Evolutionary conservation across 257 asterid genomes (phyloP).

Genomic region (Solanum tarijense): DNA sequence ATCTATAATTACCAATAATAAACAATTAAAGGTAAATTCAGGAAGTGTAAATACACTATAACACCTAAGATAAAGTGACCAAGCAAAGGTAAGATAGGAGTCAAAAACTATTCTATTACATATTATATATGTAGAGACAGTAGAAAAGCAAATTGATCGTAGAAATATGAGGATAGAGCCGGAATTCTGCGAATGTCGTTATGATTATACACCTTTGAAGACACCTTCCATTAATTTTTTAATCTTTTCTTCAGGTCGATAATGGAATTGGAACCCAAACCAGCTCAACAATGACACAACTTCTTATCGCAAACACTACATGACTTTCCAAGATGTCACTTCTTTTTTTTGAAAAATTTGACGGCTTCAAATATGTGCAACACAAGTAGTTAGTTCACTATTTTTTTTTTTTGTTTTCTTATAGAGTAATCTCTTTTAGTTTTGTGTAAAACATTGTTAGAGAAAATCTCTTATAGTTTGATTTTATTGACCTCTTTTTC

Average conservation of each 20-base stretch:
- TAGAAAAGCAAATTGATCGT: too few species aligned
- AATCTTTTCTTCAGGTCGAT: background rate
- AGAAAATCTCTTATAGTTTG: background rate
- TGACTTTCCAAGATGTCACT: background rate
- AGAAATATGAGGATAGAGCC: too few species aligned
- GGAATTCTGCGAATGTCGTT: too few species aligned
- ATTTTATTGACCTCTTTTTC: background rate
- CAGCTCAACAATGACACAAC: background rate
- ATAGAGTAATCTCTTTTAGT: background rate
- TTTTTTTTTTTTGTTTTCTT: too few species aligned
- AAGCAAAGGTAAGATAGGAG: background rate
- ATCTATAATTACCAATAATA: background rate
- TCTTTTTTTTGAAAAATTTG: background rate
- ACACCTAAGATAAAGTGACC: background rate
- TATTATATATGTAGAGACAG: too few species aligned
- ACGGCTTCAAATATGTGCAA: background rate
- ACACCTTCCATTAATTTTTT: background rate
- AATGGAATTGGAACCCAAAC: background rate
- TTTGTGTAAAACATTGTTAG: background rate
- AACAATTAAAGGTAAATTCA: background rate
- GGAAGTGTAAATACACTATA: background rate
- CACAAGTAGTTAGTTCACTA: background rate
- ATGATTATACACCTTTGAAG: background rate
- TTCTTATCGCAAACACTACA: background rate
- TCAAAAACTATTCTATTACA: too few species aligned